Base-by-base conservation (phyloP, 345 rosid genomes). In the Bretschneidera sinensis region DNA sequence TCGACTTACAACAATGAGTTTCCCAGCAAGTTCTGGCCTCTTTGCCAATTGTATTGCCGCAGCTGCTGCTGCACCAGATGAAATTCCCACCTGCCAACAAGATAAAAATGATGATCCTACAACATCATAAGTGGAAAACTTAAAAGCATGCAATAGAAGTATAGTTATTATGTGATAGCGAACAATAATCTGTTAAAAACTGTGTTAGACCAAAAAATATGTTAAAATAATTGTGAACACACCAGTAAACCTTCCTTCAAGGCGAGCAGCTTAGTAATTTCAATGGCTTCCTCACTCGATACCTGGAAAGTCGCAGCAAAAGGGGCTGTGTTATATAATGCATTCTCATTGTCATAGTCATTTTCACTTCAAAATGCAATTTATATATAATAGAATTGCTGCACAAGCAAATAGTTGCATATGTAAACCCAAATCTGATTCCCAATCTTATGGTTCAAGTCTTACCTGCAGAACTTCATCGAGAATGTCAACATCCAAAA, bases 11-110 rank as follows among this genome's bases (percentile, higher is more conserved):
- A 64, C 84, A 21, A 85, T 72, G 48, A 82, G 84, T 63, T 85
- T 82, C 58, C 81, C 85, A 0, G 80, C 68, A 48, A 68, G 62
- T 64, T 85, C 85, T 0, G 87, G 85, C 68, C 75, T 78, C 75
- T 73, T 79, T 24, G 78, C 86, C 55, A 79, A 3, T 58, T 56
- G 69, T 21, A 79, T 77, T 22, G 86, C 92, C 18, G 85, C 85
- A 0, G 74, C 80, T 16, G 85, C 66, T 11, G 83, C 84, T 34
- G 85, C 86, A 48, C 88, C 86, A 11, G 86, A 76, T 24, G 92
- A 81, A 60, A 85, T 79, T 57, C 85, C 86, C 1, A 77, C 80
- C 88, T 81, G 67, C 24, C 35, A 57, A 63, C 35, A 24, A 11
- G 10, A 39, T 13, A 39, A 4, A 11, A 13, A 39, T 39, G n/a